A percentile compares a stretch with the other conserved stretches of the same genome.
Conservation (phyloP, 495 filamentous ascomycete species). For the Aspergillus sparsus region DNA sequence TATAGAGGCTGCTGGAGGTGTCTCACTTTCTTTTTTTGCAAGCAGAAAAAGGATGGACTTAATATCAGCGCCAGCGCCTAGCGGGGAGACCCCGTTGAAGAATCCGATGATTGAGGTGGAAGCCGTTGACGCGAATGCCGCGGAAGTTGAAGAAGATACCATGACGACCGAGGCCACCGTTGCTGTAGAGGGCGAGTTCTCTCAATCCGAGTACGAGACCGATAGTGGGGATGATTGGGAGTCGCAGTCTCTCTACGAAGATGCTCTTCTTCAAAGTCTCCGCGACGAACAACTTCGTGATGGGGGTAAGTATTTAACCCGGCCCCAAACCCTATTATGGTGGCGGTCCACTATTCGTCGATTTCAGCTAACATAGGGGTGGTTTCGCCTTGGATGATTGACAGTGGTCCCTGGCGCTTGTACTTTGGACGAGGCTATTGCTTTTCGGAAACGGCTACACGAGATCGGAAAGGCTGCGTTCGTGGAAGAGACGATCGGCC, state of each 20-base stretch:
- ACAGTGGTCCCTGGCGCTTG: constrained; percentile 59
- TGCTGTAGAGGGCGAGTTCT: constrained; percentile 30
- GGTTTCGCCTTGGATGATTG: constrained; percentile 19
- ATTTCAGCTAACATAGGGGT: constrained; percentile 3
- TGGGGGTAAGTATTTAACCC: constrained; percentile 43
- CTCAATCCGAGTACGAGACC: constrained; percentile 51
- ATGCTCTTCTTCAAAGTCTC: constrained; percentile 66
- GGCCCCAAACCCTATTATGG: constrained; percentile 12
- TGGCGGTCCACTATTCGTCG: neutral
- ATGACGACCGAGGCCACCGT: constrained; percentile 28
- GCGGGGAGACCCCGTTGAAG: constrained; percentile 43
- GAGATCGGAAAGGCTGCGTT: constrained; percentile 75
- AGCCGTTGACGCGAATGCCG: constrained; percentile 40
- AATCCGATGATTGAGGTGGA: constrained; percentile 49
- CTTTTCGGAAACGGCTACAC: constrained; percentile 68
- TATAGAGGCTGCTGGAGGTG: constrained; percentile 37
- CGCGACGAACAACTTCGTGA: constrained; percentile 61
- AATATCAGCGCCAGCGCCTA: constrained; percentile 45
- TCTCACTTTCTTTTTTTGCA: constrained; percentile 23
- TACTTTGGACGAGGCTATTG: constrained; percentile 69
- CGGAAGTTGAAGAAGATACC: constrained; percentile 23
- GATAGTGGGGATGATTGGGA: constrained; percentile 69
- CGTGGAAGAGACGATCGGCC: constrained; percentile 68
- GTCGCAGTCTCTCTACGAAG: constrained; percentile 66
- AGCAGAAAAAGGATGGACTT: constrained; percentile 42